These are phyloP conservation scores for Capsicum baccatum DNA, from an alignment of 257 asterid genomes.

Conservation along the genomic window DNA sequence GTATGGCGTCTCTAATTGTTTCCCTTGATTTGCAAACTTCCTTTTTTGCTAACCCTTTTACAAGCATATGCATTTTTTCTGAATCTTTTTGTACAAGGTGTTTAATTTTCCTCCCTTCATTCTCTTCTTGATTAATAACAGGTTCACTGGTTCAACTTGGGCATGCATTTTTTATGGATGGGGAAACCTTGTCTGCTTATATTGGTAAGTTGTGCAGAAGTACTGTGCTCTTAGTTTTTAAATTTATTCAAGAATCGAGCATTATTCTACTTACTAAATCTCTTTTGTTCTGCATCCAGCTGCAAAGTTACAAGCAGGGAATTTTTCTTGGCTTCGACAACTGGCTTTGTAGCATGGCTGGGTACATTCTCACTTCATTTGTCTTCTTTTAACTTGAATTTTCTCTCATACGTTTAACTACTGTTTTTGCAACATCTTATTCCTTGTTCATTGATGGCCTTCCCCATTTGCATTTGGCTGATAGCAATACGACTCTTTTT, in stretches of 20 bases:
- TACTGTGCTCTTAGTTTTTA: not conserved
- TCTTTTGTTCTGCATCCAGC: constrained; percentile 50
- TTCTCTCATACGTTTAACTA: not conserved
- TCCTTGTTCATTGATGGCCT: not conserved
- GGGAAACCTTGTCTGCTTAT: constrained; percentile 94
- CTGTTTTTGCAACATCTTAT: not conserved
- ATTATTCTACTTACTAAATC: not conserved
- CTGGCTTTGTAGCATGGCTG: constrained; percentile 67
- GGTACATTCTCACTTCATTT: constrained; percentile 48
- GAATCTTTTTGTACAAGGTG: not conserved
- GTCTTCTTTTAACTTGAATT: constrained; percentile 6
- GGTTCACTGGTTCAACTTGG: constrained; percentile 96
- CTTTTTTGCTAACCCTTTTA: not conserved
- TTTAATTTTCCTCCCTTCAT: not conserved
- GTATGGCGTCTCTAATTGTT: constrained; percentile 45
- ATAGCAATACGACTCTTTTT: too few species aligned
- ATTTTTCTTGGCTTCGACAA: constrained; percentile 75
- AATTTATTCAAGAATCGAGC: not conserved
- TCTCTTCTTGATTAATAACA: constrained; percentile 39
- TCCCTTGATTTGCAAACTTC: not conserved
- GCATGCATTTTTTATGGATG: constrained; percentile 85
- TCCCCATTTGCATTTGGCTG: too few species aligned
- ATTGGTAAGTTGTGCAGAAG: constrained; percentile 55
- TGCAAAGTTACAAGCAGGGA: constrained; percentile 67
- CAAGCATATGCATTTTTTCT: not conserved